These are phyloP conservation scores for Talaromyces sp. DNA, from an alignment of 2,329 filamentous ascomycete species.

Conservation along the genomic window DNA sequence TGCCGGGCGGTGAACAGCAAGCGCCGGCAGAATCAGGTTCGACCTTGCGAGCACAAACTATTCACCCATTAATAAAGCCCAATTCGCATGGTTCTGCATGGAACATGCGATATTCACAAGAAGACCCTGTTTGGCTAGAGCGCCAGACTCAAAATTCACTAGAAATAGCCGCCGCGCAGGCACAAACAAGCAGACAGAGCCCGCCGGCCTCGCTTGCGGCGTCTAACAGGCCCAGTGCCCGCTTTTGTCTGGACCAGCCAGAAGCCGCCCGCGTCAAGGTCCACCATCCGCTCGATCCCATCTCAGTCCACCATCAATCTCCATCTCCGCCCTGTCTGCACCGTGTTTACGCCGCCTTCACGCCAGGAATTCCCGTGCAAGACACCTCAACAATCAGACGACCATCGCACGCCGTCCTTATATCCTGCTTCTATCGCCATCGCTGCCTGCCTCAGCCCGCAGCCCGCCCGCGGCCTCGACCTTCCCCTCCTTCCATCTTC, in stretches of 20 bases:
- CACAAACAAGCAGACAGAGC: neutral
- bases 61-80: neutral
- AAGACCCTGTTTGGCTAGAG: neutral
- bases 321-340: slow-evolving; percentile 13
- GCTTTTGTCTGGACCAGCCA: slow-evolving; percentile 33
- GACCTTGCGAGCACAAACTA: neutral
- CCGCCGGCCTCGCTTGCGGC: slow-evolving; percentile 29
- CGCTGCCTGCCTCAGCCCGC: slow-evolving; percentile 6
- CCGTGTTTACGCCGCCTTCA: slow-evolving; percentile 3
- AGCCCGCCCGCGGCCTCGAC: slow-evolving; percentile 9
- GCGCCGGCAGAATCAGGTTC: neutral
- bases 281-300: slow-evolving; percentile 17
- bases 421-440: neutral
- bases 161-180: neutral
- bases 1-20: neutral
- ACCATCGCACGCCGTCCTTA: neutral
- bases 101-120: neutral
- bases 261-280: slow-evolving; percentile 28
- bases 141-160: neutral
- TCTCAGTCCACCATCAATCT: slow-evolving; percentile 16
- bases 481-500: slow-evolving; percentile 10
- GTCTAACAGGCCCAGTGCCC: slow-evolving; percentile 31
- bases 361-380: neutral
- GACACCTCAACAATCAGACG: neutral
- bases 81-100: neutral